Base-by-base conservation (phyloP, 2,329 filamentous ascomycete species). In the Alternaria sp. region DNA sequence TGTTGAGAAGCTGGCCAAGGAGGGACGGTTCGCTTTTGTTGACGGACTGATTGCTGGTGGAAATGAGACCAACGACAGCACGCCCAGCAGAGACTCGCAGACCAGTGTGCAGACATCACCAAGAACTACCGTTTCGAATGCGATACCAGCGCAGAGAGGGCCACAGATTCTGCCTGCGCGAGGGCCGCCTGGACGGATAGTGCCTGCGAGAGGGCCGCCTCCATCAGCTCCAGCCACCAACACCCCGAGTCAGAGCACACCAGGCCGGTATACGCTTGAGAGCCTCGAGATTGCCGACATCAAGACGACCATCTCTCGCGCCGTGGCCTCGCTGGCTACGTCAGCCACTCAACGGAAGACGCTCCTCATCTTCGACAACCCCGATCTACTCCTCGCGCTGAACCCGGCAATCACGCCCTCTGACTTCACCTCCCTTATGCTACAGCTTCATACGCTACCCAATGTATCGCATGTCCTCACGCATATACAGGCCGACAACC, bases 401-500 rank as follows among this genome's bases (percentile, higher is more conserved):
- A 55, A 66, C 51, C 70, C 74, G 6, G 26, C 62, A 28, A 55
- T 71, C 22, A 59, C 70, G 0, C 63, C 68, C 28, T 63, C 66
- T 7, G 39, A 61, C 24, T 64, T 78, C 4, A 63, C 64, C 5
- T 66, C 73, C 24, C 54, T 65, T 48, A 18, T 80, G 74, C 62
- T 76, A 42, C 38, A 62, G 6, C 60, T 75, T 60, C 68, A 76
- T 56, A 64, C 54, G 12, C 62, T 52, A 4, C 91, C 87, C 80
- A 82, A 82, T 90, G 79, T 84, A 65, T 86, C 88, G 5, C 83
- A 93, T 79, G 83, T 89, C 54, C 87, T 88, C 3, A 78, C 95
- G 18, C 68, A 95, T 42, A 87, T 89, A 0, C 74, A 91, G 26
- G 84, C 90, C n/a, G 90, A 92, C 24, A 93, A 95, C 74, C 82